These are phyloP conservation scores for Acacia pycnantha DNA, from an alignment of 331 rosid species.

Conservation along the genomic window DNA sequence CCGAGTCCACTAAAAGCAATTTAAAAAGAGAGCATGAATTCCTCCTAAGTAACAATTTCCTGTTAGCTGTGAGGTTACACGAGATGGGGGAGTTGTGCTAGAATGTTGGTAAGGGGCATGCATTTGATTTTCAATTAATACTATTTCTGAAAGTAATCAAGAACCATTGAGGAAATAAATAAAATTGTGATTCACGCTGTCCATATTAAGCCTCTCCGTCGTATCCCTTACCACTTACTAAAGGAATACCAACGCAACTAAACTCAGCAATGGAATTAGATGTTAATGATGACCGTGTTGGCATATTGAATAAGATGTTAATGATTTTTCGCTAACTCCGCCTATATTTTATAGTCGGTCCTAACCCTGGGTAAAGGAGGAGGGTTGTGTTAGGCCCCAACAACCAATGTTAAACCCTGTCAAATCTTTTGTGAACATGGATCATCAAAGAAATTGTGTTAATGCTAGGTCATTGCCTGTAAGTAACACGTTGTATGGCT, in stretches of 20 bases:
- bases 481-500: no score
- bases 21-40: not conserved
- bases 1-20: constrained; percentile 9
- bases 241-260: not conserved
- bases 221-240: not conserved
- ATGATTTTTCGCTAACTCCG: no score
- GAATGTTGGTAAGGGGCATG: not conserved
- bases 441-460: no score
- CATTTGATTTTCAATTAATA: not conserved
- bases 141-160: not conserved
- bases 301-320: not conserved
- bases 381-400: no score
- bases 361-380: no score
- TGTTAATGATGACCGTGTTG: not conserved
- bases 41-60: not conserved
- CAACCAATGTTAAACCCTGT: no score
- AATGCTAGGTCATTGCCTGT: no score
- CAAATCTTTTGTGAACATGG: no score
- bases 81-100: not conserved
- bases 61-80: not conserved
- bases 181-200: not conserved
- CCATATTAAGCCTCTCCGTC: not conserved
- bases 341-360: no score
- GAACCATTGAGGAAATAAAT: not conserved
- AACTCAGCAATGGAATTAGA: not conserved